Evolutionary conservation across 176 grass and related monocot species (phyloP), one percentile per base, ranked within the genome.

Genomic region (Triticum urartu): DNA sequence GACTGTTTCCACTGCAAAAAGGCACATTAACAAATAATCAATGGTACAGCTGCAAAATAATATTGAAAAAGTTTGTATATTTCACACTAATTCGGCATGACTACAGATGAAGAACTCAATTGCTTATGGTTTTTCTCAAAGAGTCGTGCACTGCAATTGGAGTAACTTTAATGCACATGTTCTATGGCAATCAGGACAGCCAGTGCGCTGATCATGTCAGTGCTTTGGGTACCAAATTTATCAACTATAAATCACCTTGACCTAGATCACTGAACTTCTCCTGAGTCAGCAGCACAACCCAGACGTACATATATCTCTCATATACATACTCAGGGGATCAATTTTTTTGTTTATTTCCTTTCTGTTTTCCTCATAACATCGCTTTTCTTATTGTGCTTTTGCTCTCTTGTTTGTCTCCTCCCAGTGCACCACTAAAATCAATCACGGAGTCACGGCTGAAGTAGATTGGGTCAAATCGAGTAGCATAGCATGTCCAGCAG

Each of bases 181-280:
- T 62, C 30, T 42, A 35, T 54, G 72, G 13, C 12, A 64, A 22
- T 13, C 20, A 87, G 71, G 9, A 9, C 25, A 50, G 4, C 26
- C 21, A n/a, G 12, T 17, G 2, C 20, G 3, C 18, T 9, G 63
- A 13, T 28, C 6, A 64, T 9, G 5, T 45, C 24, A 1, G 21
- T 20, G 26, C 11, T 21, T 15, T 65, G n/a, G 40, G 52, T 64
- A 48, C 6, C 39, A 24, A 11, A 21, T 6, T 28, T 12, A 36
- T 33, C 12, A 32, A 61, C 65, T 12, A 39, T 39, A 40, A 9
- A 43, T 43, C 40, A 70, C 24, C 10, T 17, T 84, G 78, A 97
- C 92, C 92, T 79, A 97, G 88, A 79, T 94, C 90, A 63, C 90
- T 77, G 74, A 94, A 92, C 26, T 94, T 90, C 34, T 89, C 92